Evolutionary conservation across 768 basidiomycete genomes (phyloP).

Genomic region (Pholiota conissans): DNA sequence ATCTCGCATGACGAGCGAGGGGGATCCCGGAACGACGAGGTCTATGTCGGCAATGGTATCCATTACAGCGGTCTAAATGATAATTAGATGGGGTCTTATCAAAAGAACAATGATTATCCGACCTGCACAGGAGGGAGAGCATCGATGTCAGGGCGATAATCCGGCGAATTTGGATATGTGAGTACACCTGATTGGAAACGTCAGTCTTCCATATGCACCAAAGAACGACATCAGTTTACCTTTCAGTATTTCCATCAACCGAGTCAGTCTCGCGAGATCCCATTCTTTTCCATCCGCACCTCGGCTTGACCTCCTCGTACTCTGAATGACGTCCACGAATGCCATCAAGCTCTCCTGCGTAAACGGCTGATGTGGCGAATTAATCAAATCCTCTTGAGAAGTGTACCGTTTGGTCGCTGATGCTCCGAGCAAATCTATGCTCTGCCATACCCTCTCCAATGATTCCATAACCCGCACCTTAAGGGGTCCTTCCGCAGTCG

Average conservation of each 20-base stretch:
- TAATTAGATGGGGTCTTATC: neutral
- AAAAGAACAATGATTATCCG: slow-evolving; percentile 3
- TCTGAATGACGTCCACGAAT: slow-evolving; percentile 70
- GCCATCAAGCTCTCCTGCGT: slow-evolving; percentile 88
- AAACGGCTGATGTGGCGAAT: slow-evolving; percentile 43
- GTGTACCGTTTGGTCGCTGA: slow-evolving; percentile 28
- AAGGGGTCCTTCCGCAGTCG: slow-evolving; percentile 37
- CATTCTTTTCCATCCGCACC: slow-evolving; percentile 57
- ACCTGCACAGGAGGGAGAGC: slow-evolving; percentile 79
- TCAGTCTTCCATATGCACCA: slow-evolving; percentile 1
- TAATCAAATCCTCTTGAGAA: slow-evolving; percentile 20
- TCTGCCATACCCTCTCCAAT: slow-evolving; percentile 68
- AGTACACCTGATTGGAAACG: slow-evolving; percentile 50
- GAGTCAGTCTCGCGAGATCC: slow-evolving; percentile 60
- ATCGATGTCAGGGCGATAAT: slow-evolving; percentile 90
- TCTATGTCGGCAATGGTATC: slow-evolving; percentile 71
- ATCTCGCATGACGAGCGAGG: slow-evolving; percentile 80
- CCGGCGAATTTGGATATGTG: slow-evolving; percentile 80
- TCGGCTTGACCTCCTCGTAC: slow-evolving; percentile 52
- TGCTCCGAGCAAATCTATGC: slow-evolving; percentile 66
- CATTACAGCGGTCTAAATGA: slow-evolving; percentile 64
- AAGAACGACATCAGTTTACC: slow-evolving; percentile 33
- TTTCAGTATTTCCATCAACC: slow-evolving; percentile 80
- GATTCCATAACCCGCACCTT: slow-evolving; percentile 43
- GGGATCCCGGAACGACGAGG: slow-evolving; percentile 55